A percentile compares a stretch with the other conserved stretches of the same genome.
Conservation (phyloP, 306 rosid genomes). For the Gastrolobium villosum region DNA sequence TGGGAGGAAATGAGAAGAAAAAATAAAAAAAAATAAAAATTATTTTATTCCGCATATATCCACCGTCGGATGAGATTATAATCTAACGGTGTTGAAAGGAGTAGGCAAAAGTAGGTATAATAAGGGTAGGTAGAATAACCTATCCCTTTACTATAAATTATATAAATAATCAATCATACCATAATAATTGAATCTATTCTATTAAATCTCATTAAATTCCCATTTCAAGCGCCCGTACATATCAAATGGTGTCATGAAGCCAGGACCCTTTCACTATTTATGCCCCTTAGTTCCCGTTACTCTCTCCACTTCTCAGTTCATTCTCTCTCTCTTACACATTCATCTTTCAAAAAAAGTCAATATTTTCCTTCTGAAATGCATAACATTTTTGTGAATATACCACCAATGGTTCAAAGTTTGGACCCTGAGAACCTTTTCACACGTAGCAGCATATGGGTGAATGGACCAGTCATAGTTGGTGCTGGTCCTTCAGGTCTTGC, state of each 20-base stretch:
- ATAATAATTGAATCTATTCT: too few species aligned
- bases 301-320: slow-evolving; percentile 62
- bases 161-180: too few species aligned
- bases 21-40: too few species aligned
- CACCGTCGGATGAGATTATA: too few species aligned
- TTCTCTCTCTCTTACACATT: not conserved
- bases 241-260: not conserved
- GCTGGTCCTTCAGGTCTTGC: slow-evolving; percentile 96
- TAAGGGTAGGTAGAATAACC: too few species aligned
- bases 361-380: slow-evolving; percentile 38
- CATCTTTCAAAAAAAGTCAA: slow-evolving; percentile 24
- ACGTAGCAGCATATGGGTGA: slow-evolving; percentile 73
- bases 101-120: too few species aligned
- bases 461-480: slow-evolving; percentile 90
- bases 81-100: too few species aligned
- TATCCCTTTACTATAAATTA: too few species aligned
- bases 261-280: slow-evolving; percentile 57
- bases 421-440: slow-evolving; percentile 59
- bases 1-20: too few species aligned
- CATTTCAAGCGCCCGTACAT: too few species aligned
- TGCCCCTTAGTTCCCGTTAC: slow-evolving; percentile 51
- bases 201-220: too few species aligned
- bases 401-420: slow-evolving; percentile 54
- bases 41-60: too few species aligned
- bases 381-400: slow-evolving; percentile 55